These are phyloP conservation scores for Trichoderma koningiopsis DNA, from an alignment of 2,329 filamentous ascomycete species.

Conservation along the genomic window DNA sequence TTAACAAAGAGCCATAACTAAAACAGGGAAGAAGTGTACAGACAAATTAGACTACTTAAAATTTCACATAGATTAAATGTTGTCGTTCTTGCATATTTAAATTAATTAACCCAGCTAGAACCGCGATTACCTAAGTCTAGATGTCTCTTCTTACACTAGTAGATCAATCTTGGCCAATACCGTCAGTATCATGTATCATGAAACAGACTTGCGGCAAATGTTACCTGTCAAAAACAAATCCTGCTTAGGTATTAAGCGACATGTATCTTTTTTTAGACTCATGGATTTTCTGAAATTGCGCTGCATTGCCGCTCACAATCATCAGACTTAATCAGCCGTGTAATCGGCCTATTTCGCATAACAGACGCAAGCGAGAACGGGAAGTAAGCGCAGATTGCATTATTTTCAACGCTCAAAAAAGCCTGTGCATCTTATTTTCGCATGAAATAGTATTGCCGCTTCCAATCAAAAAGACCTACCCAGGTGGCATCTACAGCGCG, in stretches of 20 bases:
- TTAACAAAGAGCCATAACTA: neutral
- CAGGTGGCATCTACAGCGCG: neutral
- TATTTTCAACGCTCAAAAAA: neutral
- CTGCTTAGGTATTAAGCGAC: neutral
- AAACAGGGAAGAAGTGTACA: neutral
- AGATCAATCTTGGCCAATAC: no score
- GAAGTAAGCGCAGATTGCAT: neutral
- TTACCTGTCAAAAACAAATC: no score
- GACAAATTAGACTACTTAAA: neutral
- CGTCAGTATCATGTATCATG: no score
- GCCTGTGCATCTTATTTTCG: neutral
- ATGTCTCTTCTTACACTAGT: neutral
- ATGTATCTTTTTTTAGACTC: neutral
- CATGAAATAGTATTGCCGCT: neutral
- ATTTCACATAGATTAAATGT: neutral
- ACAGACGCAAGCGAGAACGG: neutral
- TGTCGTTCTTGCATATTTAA: neutral
- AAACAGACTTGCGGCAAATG: no score
- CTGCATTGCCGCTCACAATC: neutral
- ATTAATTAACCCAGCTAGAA: neutral
- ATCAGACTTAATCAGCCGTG: neutral
- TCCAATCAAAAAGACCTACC: neutral
- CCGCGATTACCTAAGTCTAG: neutral
- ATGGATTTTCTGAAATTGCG: neutral
- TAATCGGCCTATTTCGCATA: conserved; percentile 5